Evolutionary conservation across 2,329 filamentous ascomycete species (phyloP), one percentile per base, ranked within the genome.

Genomic region (Aschersonia sp.): DNA sequence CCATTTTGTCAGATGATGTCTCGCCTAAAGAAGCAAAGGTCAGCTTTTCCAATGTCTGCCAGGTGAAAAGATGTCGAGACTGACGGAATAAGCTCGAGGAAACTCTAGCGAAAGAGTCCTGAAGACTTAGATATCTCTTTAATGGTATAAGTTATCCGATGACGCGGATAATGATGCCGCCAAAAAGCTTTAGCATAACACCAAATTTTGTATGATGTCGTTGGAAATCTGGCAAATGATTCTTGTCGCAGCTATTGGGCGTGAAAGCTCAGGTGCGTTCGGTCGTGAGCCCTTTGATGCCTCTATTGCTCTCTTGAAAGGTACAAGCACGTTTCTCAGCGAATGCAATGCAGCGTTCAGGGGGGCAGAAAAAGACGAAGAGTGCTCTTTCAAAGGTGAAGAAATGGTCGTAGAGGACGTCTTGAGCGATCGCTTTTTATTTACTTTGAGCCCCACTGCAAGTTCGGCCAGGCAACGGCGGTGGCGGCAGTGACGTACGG

Each of bases 1-100:
- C 88, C 91, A 97, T 97, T 65, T 59, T 77, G 67, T 63, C 59
- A 60, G 57, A 59, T 49, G 55, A 47, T 48, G 47, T 48, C 40
- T 12, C 30, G 31, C 42, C 52, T 54, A 49, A 46, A 55, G 47
- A 50, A 51, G 45, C 43, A 46, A 50, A 50, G 51, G 51, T 48
- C 53, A 51, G 54, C 69, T 62, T 40, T 62, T 40, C 20, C 20
- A 20, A 20, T 20, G 20, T 20, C 20, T 20, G 20, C 20, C 20
- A 20, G 20, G 20, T 20, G 20, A 20, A 20, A 20, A 20, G n/a
- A 20, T 20, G 20, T 20, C 20, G 1, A 20, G 20, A 20, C 20
- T 20, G 20, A 58, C 66, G 67, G 67, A 72, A 65, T 61, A 66
- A 65, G 69, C 64, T 75, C 71, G 73, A 74, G 76, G 72, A 75